Evolutionary conservation across 176 grass and related monocot genomes (phyloP).

Genomic region (Calamus simplicifolius): DNA sequence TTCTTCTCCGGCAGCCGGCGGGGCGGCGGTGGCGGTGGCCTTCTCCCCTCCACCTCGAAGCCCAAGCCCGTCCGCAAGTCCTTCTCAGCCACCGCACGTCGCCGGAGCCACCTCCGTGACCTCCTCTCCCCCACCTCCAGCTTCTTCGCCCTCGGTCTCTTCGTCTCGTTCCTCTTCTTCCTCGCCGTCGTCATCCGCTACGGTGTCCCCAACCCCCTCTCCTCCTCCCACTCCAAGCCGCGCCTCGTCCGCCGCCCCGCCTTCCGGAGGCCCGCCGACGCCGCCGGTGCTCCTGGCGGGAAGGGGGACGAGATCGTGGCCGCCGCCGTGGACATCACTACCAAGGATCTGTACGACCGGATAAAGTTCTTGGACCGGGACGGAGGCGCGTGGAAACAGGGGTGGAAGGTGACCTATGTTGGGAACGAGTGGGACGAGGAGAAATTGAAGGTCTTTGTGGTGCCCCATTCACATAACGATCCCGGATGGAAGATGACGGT

Average conservation of each 20-base stretch:
- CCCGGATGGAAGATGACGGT: conserved; percentile 88
- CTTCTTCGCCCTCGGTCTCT: conserved; percentile 46
- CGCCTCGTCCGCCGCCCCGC: conserved; percentile 50
- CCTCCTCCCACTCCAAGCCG: conserved; percentile 24
- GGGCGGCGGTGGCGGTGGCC: conserved; percentile 14
- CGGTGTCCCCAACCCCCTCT: conserved; percentile 52
- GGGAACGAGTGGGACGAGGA: conserved; percentile 76
- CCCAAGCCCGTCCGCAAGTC: conserved; percentile 24
- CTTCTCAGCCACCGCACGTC: conserved; percentile 28
- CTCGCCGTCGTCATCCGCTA: conserved; percentile 48
- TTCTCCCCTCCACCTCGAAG: conserved; percentile 27
- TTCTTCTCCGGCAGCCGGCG: conserved; percentile 38
- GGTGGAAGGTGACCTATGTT: conserved; percentile 68
- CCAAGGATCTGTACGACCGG: conserved; percentile 87
- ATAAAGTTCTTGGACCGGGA: conserved; percentile 77
- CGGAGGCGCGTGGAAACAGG: conserved; percentile 94
- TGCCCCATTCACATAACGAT: conserved; percentile 95
- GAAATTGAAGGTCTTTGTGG: conserved; percentile 97
- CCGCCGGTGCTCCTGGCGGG: conserved; percentile 6
- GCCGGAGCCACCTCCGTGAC: conserved; percentile 12
- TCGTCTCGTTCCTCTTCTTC: conserved; percentile 46
- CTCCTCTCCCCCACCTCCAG: conserved; percentile 28
- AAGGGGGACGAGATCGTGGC: conserved; percentile 16
- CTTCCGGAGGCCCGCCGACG: conserved; percentile 45
- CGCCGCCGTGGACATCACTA: conserved; percentile 69